Conservation (phyloP, 805 yeast genomes). For the Kluyveromyces starmeri region DNA sequence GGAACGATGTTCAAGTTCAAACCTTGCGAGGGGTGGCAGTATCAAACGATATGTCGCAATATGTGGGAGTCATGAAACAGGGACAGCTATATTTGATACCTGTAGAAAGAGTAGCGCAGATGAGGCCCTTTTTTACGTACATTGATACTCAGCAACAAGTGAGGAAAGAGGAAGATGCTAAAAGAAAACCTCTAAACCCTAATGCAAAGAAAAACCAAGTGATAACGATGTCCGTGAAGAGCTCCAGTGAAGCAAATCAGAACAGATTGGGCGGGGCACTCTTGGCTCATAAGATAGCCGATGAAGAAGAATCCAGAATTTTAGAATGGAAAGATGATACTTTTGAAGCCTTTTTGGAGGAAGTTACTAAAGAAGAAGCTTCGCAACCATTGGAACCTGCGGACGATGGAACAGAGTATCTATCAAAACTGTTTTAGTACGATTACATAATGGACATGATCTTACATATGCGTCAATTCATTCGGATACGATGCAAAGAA, state of each 20-base stretch:
- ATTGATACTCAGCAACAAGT: conserved; percentile 52
- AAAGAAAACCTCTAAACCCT: conserved; percentile 32
- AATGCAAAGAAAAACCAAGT: conserved; percentile 43
- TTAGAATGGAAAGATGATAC: conserved; percentile 40
- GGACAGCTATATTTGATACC: conserved; percentile 56
- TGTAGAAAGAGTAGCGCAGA: conserved; percentile 58
- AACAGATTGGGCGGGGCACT: conserved; percentile 63
- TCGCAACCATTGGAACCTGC: conserved; percentile 19
- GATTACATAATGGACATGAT: conserved; percentile 1
- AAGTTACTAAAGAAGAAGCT: conserved; percentile 16
- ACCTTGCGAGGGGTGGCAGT: conserved; percentile 63
- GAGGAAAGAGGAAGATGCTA: conserved; percentile 36
- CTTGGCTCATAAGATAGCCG: conserved; percentile 50
- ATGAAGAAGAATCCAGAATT: conserved; percentile 44
- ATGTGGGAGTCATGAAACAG: conserved; percentile 36
- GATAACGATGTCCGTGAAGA: conserved; percentile 69
- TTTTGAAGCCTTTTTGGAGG: conserved; percentile 23
- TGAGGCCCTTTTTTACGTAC: conserved; percentile 75
- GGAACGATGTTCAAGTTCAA: conserved; percentile 57
- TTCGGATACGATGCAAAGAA: no score
- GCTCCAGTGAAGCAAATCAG: conserved; percentile 46
- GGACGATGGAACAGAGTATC: conserved; percentile 20
- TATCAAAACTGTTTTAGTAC: conserved; percentile 17
- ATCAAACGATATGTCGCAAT: conserved; percentile 40
- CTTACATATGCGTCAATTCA: not conserved